These are phyloP conservation scores for Blastocystis sp. DNA, from an alignment of 352 stramenopile genomes.

Conservation along the genomic window DNA sequence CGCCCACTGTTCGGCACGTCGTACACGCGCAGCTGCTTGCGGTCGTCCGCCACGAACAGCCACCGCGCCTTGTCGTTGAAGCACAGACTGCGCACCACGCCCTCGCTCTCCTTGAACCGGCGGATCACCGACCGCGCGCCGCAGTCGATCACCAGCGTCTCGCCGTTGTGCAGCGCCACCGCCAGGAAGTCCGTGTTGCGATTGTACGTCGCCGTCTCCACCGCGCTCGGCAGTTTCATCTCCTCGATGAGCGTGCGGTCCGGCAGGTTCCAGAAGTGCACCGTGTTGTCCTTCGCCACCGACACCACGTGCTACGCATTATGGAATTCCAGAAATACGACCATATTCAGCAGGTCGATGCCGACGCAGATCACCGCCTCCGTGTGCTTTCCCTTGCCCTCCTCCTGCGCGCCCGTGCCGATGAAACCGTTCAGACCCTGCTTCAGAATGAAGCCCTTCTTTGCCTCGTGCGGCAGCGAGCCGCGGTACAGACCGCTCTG, in stretches of 20 bases:
- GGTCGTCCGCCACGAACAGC: conserved; percentile 82
- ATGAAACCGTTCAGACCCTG: conserved; percentile 14
- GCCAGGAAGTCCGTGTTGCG: conserved; percentile 83
- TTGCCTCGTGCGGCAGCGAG: conserved; percentile 82
- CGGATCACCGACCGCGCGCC: conserved; percentile 83
- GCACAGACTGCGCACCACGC: conserved; percentile 82
- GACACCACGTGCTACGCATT: conserved; percentile 79
- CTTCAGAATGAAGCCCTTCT: conserved; percentile 58
- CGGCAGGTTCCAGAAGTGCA: conserved; percentile 86
- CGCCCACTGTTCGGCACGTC: conserved; percentile 78
- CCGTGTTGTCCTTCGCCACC: conserved; percentile 81
- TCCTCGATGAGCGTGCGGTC: conserved; percentile 80
- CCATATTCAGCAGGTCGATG: conserved; percentile 82
- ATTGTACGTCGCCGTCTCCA: conserved; percentile 83
- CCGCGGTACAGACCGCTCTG: conserved; percentile 89
- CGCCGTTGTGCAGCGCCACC: conserved; percentile 82
- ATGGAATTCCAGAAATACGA: not conserved
- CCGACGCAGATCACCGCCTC: conserved; percentile 82
- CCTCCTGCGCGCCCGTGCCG: conserved; percentile 13
- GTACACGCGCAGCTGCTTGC: conserved; percentile 83
- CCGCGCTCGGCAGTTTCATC: conserved; percentile 79
- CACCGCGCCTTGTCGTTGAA: conserved; percentile 83
- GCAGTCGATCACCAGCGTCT: conserved; percentile 82
- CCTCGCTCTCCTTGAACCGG: conserved; percentile 82
- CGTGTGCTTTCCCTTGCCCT: conserved; percentile 78